Evolutionary conservation across 2,329 filamentous ascomycete species (phyloP).

Genomic region (Beauveria pseudobassiana): DNA sequence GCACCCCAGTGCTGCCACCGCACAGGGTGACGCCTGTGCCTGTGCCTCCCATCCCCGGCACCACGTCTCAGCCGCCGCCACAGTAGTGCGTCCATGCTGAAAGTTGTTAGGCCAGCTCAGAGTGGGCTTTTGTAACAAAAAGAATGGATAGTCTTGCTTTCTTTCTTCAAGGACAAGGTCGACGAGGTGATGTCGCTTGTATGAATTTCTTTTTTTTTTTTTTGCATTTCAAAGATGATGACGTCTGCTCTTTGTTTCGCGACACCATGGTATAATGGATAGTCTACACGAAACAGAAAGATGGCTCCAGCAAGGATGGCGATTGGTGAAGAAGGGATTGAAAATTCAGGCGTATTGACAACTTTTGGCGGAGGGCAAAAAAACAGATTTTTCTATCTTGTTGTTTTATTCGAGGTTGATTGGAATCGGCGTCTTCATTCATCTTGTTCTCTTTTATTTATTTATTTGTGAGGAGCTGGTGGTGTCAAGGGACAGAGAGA

Average conservation of each 20-base stretch:
- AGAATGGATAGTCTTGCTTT: background rate
- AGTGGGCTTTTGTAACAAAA: constrained; percentile 4
- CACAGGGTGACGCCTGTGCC: constrained; percentile 38
- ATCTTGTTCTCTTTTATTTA: background rate
- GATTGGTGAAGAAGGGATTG: background rate
- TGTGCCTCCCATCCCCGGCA: constrained; percentile 33
- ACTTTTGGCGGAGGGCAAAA: background rate
- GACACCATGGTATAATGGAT: background rate
- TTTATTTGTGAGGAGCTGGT: background rate
- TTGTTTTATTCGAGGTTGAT: background rate
- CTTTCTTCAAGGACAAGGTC: background rate
- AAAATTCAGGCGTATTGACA: constrained; percentile 4
- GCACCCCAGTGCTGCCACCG: constrained; percentile 27
- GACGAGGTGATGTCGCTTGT: background rate
- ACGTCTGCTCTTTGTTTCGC: background rate
- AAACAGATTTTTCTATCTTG: background rate
- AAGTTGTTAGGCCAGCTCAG: background rate
- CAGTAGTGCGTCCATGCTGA: background rate
- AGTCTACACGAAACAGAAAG: background rate
- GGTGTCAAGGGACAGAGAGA: background rate
- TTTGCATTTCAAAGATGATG: background rate
- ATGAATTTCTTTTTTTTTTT: background rate
- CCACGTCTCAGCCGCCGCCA: background rate
- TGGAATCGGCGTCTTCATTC: background rate
- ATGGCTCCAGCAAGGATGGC: background rate